These are phyloP conservation scores for Trichoderma sp. DNA, from an alignment of 2,329 filamentous ascomycete genomes.

Conservation along the genomic window DNA sequence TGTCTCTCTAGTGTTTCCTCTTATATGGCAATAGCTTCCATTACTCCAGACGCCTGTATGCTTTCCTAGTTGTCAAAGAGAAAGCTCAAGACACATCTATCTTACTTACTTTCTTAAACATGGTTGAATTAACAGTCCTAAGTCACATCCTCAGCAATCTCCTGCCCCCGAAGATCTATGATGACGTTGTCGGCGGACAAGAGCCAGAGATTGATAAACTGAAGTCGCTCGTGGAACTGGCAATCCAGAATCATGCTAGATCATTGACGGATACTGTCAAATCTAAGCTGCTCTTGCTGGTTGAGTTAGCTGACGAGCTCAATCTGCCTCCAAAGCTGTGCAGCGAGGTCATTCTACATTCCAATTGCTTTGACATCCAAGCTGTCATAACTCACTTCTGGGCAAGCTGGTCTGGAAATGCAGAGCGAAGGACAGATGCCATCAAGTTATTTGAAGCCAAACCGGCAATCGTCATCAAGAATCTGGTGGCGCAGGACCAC, in stretches of 20 bases:
- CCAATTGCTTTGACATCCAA: neutral
- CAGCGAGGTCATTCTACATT: neutral
- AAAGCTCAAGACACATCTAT: too few species aligned
- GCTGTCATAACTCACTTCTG: neutral
- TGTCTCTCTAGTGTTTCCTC: too few species aligned
- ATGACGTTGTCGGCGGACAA: neutral
- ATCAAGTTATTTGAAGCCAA: neutral
- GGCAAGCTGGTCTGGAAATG: neutral
- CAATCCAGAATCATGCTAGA: neutral
- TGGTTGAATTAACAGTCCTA: neutral
- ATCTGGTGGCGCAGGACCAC: neutral
- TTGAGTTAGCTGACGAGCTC: neutral
- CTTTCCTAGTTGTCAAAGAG: too few species aligned
- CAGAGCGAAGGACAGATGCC: neutral
- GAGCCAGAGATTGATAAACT: neutral
- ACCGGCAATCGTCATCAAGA: neutral
- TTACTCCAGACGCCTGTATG: too few species aligned
- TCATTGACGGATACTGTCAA: neutral
- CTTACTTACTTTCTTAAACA: too few species aligned
- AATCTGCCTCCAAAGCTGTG: neutral
- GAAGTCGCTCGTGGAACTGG: too few species aligned
- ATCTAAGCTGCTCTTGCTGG: neutral
- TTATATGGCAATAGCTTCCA: too few species aligned
- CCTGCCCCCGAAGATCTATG: neutral
- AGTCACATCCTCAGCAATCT: neutral